A percentile compares a stretch with the other conserved stretches of the same genome.
Evolutionary conservation across 164 flowering plant genomes (phyloP).

Genomic region (Umbellularia californica): DNA sequence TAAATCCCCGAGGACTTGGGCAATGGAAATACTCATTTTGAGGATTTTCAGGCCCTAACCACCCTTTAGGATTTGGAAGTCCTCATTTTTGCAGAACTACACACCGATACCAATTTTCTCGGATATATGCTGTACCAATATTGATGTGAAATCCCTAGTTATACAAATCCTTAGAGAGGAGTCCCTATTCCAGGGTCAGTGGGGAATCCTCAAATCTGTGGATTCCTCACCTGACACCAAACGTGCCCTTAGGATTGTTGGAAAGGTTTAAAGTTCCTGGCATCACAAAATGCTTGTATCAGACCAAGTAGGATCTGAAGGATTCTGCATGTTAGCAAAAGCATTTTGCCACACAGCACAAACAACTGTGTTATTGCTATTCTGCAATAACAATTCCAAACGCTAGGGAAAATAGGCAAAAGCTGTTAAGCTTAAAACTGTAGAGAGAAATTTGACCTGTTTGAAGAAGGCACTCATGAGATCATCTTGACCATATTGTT

Average conservation of each 20-base stretch:
- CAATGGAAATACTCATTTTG: too few relatives aligned
- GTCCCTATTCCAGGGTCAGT: too few relatives aligned
- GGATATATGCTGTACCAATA: too few relatives aligned
- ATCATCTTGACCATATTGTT: constrained; percentile 68
- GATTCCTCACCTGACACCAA: too few relatives aligned
- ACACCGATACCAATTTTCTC: too few relatives aligned
- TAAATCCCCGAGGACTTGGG: too few relatives aligned
- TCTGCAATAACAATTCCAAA: not conserved
- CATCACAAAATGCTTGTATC: not conserved
- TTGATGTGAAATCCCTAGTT: too few relatives aligned
- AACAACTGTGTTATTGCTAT: not conserved
- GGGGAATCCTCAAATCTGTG: too few relatives aligned
- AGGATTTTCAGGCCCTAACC: too few relatives aligned
- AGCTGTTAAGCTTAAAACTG: not conserved
- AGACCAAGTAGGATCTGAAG: not conserved
- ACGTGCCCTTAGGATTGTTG: not conserved
- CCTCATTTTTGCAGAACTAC: too few relatives aligned
- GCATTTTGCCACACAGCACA: not conserved
- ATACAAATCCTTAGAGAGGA: too few relatives aligned
- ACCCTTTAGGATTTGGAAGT: too few relatives aligned
- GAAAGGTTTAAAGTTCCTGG: not conserved
- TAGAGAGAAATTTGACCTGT: constrained; percentile 43
- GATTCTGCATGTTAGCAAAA: not conserved
- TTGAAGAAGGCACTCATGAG: constrained; percentile 67
- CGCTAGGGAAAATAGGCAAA: not conserved